Base-by-base conservation (phyloP, 306 rosid genomes). In the Cucumis melo region DNA sequence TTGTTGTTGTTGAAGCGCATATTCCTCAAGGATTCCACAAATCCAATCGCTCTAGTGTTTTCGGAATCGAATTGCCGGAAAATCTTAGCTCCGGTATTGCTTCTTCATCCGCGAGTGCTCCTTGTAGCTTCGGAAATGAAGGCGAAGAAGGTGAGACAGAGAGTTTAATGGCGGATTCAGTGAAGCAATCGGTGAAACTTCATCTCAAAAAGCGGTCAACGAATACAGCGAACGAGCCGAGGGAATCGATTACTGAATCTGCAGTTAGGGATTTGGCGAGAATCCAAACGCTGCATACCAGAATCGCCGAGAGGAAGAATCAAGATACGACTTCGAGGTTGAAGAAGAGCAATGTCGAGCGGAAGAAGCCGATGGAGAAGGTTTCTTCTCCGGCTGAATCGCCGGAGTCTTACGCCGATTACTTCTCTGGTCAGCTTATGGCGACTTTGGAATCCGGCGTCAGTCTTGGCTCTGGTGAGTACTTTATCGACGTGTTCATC, bases 391-490 rank as follows among this genome's bases (percentile, higher is more conserved):
- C 90, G 6, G 80, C 88, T 0, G 78, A 86, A 7, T 36, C 87
- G 1, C 91, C 91, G 71, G 92, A 84, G 51, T 87, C 87, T 42
- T 64, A 78, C 17, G 13, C 64, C 6, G 56, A 77, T 10, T 83
- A 68, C 34, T 53, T 82, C 50, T 81, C 93, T 0, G 85, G 91
- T 32, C 91, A 86, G 84, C 90, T 95, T 46, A 85, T 89, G 85
- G 98, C 98, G 16, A 94, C 97, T 23, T 79, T 94, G 86, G 96
- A 77, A 81, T 95, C 99, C 3, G 99, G 99, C n/a, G 98, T 90
- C 29, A 91, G 89, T 55, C 91, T 89, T 60, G 99, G 99, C 41
- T 95, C 99, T 7, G 99, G 99, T 24, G 99, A 95, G 74, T 95
- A 95, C 75, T 95, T 95, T 87, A 92, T 95, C 88, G 99, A 95